Percentiles rank a stretch among this genome's conserved stretches.
These are phyloP conservation scores for Penicillium sumatraense DNA, from an alignment of 2,329 filamentous ascomycete species.

Conservation along the genomic window DNA sequence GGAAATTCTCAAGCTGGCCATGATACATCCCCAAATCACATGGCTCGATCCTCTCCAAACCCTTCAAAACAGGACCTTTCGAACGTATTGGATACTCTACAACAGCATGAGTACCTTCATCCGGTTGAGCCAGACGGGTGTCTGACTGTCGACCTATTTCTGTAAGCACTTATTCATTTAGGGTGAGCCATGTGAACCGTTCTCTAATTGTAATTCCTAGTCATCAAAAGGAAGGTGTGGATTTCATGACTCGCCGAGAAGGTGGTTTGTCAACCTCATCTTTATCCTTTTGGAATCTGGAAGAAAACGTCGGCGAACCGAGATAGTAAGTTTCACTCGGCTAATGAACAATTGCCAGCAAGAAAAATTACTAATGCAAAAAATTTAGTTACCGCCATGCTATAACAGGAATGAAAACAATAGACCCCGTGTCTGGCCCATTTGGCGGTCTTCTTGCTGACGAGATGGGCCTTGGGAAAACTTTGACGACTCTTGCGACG, in stretches of 20 bases:
- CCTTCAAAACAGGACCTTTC: not conserved
- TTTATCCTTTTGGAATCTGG: not conserved
- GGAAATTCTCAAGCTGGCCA: not conserved
- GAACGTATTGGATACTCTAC: not conserved
- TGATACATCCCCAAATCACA: too few relatives aligned
- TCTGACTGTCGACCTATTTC: not conserved
- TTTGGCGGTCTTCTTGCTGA: not conserved
- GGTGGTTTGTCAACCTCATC: not conserved
- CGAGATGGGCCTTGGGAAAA: not conserved
- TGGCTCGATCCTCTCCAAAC: too few relatives aligned
- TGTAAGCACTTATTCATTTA: not conserved
- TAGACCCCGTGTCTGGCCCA: not conserved
- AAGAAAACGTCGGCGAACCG: not conserved
- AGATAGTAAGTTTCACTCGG: not conserved
- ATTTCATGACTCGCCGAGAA: not conserved
- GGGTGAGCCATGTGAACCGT: too few relatives aligned
- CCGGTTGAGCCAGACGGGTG: not conserved
- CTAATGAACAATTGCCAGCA: not conserved
- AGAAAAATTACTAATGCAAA: too few relatives aligned
- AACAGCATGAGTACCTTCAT: not conserved
- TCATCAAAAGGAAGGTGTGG: not conserved
- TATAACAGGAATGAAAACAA: not conserved
- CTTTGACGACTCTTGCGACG: not conserved
- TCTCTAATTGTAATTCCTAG: not conserved
- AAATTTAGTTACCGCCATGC: not conserved